Evolutionary conservation across 2,329 filamentous ascomycete genomes (phyloP).

Genomic region (Nemania sp.): DNA sequence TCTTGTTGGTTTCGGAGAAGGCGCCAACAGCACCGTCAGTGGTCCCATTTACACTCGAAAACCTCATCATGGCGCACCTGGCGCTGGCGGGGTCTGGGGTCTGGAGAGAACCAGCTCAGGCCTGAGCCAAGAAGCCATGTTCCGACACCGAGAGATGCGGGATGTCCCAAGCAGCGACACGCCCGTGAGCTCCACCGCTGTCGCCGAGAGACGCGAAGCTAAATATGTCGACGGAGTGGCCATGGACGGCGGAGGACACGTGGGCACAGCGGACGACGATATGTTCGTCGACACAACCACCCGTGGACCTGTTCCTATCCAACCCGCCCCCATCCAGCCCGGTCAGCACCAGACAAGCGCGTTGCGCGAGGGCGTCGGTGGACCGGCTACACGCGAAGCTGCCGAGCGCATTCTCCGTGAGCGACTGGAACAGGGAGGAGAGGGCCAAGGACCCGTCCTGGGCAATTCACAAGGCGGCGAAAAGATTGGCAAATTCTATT

Average conservation of each 20-base stretch:
- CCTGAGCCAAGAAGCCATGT: conserved; percentile 49
- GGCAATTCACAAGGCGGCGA: conserved; percentile 50
- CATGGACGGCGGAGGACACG: conserved; percentile 52
- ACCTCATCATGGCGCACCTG: conserved; percentile 46
- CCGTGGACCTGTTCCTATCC: conserved; percentile 56
- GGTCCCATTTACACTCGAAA: conserved; percentile 71
- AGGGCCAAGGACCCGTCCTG: conserved; percentile 46
- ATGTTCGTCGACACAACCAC: conserved; percentile 67
- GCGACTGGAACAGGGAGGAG: conserved; percentile 57
- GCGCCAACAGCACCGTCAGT: conserved; percentile 81
- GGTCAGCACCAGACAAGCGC: conserved; percentile 44
- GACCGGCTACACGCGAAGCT: conserved; percentile 50
- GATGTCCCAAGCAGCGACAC: conserved; percentile 45
- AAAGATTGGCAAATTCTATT: conserved; percentile 61
- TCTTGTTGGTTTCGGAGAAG: conserved; percentile 90
- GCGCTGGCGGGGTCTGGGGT: conserved; percentile 42
- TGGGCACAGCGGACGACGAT: conserved; percentile 49
- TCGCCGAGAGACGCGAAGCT: conserved; percentile 61
- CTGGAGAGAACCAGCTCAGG: conserved; percentile 57
- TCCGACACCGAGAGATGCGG: conserved; percentile 36
- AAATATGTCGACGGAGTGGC: conserved; percentile 70
- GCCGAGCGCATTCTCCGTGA: conserved; percentile 68
- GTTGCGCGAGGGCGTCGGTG: conserved; percentile 40
- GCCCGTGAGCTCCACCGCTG: conserved; percentile 49
- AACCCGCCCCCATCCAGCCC: conserved; percentile 44